Evolutionary conservation across 1,284 basidiomycete genomes (phyloP).

Genomic region (Ceratorhiza oryzae-sativae): DNA sequence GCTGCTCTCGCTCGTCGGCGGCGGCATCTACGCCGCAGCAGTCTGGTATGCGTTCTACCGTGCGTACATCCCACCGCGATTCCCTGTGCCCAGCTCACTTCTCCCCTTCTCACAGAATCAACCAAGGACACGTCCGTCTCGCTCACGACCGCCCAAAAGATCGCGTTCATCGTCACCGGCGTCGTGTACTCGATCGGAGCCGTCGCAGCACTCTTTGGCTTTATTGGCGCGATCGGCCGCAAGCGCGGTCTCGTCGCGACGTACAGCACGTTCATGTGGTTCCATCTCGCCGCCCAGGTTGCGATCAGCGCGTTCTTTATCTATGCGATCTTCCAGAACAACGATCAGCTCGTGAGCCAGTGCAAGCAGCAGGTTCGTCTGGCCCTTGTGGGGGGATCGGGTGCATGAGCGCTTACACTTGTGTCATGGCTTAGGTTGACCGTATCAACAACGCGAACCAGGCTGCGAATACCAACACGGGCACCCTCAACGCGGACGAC

Average conservation of each 20-base stretch:
- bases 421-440: background rate
- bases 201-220: slow-evolving; percentile 50
- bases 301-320: slow-evolving; percentile 58
- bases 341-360: slow-evolving; percentile 48
- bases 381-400: background rate
- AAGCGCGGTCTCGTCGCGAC: slow-evolving; percentile 65
- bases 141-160: slow-evolving; percentile 31
- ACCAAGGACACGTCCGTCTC: background rate
- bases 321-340: slow-evolving; percentile 58
- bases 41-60: slow-evolving; percentile 40
- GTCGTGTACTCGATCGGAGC: slow-evolving; percentile 33
- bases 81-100: background rate
- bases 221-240: slow-evolving; percentile 65
- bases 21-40: slow-evolving; percentile 44
- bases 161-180: slow-evolving; percentile 37
- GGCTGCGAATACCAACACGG: slow-evolving; percentile 9
- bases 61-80: slow-evolving; percentile 1
- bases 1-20: slow-evolving; percentile 64
- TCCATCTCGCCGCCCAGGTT: slow-evolving; percentile 56
- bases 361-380: slow-evolving; percentile 14
- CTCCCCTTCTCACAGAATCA: slow-evolving; percentile 9
- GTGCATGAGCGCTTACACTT: background rate
- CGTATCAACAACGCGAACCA: slow-evolving; percentile 15
- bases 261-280: slow-evolving; percentile 59
- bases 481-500: slow-evolving; percentile 51